Evolutionary conservation across 768 basidiomycete genomes (phyloP).

Genomic region (Russula virescens): DNA sequence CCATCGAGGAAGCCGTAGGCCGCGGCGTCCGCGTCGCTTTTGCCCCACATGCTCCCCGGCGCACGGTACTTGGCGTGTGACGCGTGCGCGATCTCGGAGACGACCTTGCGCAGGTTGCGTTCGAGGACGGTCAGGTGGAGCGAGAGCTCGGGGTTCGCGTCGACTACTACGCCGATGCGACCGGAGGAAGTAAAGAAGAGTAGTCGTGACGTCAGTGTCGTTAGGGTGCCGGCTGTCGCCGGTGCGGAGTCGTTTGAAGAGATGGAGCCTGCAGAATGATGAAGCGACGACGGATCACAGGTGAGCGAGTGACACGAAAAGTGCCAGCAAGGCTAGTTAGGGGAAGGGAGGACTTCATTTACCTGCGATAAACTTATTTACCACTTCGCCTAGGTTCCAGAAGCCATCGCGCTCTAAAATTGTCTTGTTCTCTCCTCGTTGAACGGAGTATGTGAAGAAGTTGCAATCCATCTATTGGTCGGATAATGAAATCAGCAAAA

Average conservation of each 20-base stretch:
- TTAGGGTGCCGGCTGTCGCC: constrained; percentile 25
- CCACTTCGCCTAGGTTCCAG: constrained; percentile 70
- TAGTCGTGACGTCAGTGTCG: constrained; percentile 47
- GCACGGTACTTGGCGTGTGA: constrained; percentile 65
- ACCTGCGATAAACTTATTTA: constrained; percentile 73
- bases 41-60: constrained; percentile 51
- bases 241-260: constrained; percentile 40
- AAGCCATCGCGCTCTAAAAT: constrained; percentile 59
- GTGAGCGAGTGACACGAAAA: background rate
- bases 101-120: constrained; percentile 59
- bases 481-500: background rate
- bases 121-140: constrained; percentile 64
- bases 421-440: constrained; percentile 37
- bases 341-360: background rate
- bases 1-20: constrained; percentile 84
- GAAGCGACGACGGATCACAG: background rate
- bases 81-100: constrained; percentile 48
- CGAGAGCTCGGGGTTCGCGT: constrained; percentile 50
- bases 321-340: background rate
- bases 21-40: constrained; percentile 49
- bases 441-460: constrained; percentile 55
- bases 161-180: constrained; percentile 65
- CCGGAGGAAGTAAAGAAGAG: constrained; percentile 77
- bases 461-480: constrained; percentile 54
- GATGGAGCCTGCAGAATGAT: constrained; percentile 45